Base-by-base conservation (phyloP, 2,329 filamentous ascomycete genomes). In the Beauveria asiatica region DNA sequence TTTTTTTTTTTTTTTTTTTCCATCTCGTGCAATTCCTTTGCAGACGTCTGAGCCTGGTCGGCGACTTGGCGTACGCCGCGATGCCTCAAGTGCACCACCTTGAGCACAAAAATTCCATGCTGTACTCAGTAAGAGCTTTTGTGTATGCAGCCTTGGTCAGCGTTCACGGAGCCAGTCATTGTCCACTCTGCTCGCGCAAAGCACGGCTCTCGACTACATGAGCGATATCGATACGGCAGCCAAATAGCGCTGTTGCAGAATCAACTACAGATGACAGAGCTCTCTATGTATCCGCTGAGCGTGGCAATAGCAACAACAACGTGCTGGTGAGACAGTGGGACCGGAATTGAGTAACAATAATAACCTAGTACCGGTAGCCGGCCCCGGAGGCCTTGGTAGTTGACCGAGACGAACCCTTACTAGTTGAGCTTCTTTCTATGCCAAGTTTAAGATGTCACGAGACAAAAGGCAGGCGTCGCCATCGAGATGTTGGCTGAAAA, bases 401-500 rank as follows among this genome's bases (percentile, higher is more conserved):
- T 37, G 33, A 37, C 33, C 33, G 33, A 37, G 33, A 37, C 5
- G 33, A 25, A 45, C 17, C 17, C 44, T 41, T 33, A 25, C 30
- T 11, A 37, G 33, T 37, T 37, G 57, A 52, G 57, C 57, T 59
- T 59, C 48, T 59, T 59, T 52, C 41, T 3, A 46, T 59, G 57
- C 57, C 57, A 52, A 59, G 57, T 59, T 59, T n/a, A 44, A 52
- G n/a, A 45, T 59, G 25, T 13, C 16, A 17, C 21, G 41, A 52
- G 46, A 59, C 57, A 51, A 16, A 13, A 17, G 23, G 13, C 21
- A 33, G 25, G 48, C 16, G n/a, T 52, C 41, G 45, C 19, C 45
- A 60, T 60, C 51, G 58, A 60, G 58, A 60, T 60, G 8, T 27
- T 16, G 25, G 56, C 45, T 58, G 46, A 44, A 41, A 50, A 33